Evolutionary conservation across 345 rosid species (phyloP).

Genomic region (Zanthoxylum bungeanum): DNA sequence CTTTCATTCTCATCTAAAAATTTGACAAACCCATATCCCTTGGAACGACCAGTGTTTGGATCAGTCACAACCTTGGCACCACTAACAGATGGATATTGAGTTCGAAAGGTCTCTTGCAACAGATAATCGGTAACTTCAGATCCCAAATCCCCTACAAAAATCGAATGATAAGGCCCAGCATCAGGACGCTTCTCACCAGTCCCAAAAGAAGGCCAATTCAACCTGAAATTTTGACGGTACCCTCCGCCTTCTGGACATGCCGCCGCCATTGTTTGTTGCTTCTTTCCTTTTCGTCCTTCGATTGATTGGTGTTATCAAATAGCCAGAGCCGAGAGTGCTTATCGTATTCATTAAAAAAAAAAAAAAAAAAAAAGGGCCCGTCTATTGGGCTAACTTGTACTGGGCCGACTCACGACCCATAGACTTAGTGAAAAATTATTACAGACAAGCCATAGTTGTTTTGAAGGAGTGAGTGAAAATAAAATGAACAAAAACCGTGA

Average conservation of each 20-base stretch:
- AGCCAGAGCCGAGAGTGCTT: no score
- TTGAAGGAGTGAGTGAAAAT: no score
- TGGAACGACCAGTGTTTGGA: conserved; percentile 92
- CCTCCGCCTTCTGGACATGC: conserved; percentile 33
- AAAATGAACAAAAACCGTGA: no score
- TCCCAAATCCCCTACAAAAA: conserved; percentile 93
- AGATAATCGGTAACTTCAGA: conserved; percentile 93
- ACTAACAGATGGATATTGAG: conserved; percentile 77
- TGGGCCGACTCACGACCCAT: no score
- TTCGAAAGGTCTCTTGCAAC: conserved; percentile 90
- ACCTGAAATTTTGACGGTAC: conserved; percentile 51
- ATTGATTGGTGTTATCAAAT: no score
- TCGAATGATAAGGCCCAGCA: conserved; percentile 95
- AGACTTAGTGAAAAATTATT: no score
- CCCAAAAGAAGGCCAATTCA: conserved; percentile 98
- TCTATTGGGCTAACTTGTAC: no score
- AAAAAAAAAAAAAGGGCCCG: no score
- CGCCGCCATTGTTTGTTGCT: conserved; percentile 14
- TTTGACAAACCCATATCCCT: conserved; percentile 96
- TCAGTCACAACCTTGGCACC: conserved; percentile 99
- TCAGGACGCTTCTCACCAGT: conserved; percentile 82
- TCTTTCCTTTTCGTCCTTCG: not conserved
- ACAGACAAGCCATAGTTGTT: no score
- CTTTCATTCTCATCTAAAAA: conserved; percentile 89
- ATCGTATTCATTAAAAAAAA: no score